Base-by-base conservation (phyloP, 1,139 yeast species). In the Zygosaccharomyces sapae region DNA sequence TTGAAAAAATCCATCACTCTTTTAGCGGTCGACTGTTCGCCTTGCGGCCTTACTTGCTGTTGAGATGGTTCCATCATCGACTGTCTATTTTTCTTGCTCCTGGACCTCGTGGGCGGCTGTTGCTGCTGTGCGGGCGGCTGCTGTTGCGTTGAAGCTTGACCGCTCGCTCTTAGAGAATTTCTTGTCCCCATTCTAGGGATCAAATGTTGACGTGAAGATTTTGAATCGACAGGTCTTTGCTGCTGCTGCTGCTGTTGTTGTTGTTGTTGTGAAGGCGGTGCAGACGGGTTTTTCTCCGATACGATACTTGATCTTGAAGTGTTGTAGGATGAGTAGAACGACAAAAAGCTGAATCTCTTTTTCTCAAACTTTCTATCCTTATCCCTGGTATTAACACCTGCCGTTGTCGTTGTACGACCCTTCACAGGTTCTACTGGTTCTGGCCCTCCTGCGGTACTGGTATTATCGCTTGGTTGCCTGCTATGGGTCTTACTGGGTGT, bases 1-100 rank as follows among this genome's bases (percentile, higher is more conserved):
- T 83, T 84, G 70, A 22, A 85, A 84, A 85, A 85, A 64, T 85
- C 90, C 79, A 85, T 80, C 22, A 85, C 90, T 58, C 81, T 82
- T 59, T 81, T 79, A 10, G 90, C 87, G 2, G 90, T 84, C 46
- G 89, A 81, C 30, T 81, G 80, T 25, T 55, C 55, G 13, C 54
- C 53, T 9, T 50, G 42, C 20, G 48, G 46, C 24, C 52, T 48
- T 41, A 35, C 44, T 22, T 46, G 53, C 40, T 24, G 57, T 46
- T 36, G 54, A 35, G 36, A 27, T 41, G 52, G 38, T 18, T 44
- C 27, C 6, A 13, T 50, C 30, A 16, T 57, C 50, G 63, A 59
- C 4, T 53, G 52, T 7, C 61, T 49, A 41, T 40, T 35, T 22
- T 33, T 40, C 43, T 35, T 35, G 41, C 12, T n/a, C 24, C 20